Evolutionary conservation across 2,329 filamentous ascomycete genomes (phyloP), one percentile per base, ranked within the genome.

Genomic region (Cladosporium oxysporum): DNA sequence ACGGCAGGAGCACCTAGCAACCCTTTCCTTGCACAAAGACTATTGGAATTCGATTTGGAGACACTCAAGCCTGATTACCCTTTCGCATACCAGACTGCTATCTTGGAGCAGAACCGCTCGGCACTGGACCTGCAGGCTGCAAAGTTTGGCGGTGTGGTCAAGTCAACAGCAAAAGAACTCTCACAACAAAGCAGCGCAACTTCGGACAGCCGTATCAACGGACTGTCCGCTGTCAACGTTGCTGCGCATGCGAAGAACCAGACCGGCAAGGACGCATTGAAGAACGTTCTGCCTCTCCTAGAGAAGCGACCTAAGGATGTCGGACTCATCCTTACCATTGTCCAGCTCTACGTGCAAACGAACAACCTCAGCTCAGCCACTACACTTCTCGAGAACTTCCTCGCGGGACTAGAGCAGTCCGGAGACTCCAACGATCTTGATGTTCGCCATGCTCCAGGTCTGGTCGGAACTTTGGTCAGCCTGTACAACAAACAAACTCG

Each of bases 401-500:
- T 97, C 64, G 85, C 85, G 68, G 85, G 85, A 11, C 83, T 97
- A 1, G 91, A 94, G 72, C 79, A 86, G 58, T 87, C 86, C 3
- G 83, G 77, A 6, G 80, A 82, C 0, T 75, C 83, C 2, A 82
- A 85, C 18, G 83, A 89, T 66, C 44, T 62, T 14, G 88, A 93
- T 71, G 86, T 90, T 29, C 89, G 93, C 12, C 95, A 90, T 76
- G 89, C 92, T 29, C 94, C 95, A 0, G 94, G 94, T 2, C 83
- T 99, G 1, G 85, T 98, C 31, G 92, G 91, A 0, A 83, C 94
- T 1, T 83, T 91, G 3, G 89, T 96, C 11, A 88, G 91, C 2
- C 83, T 99, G 0, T 95, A 97, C 78, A 87, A 87, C 71, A 81
- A 84, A 2, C 90, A 95, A 76, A 89, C 90, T 47, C 90, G 93